Evolutionary conservation across 805 yeast genomes (phyloP).

Genomic region (Hanseniaspora singularis): DNA sequence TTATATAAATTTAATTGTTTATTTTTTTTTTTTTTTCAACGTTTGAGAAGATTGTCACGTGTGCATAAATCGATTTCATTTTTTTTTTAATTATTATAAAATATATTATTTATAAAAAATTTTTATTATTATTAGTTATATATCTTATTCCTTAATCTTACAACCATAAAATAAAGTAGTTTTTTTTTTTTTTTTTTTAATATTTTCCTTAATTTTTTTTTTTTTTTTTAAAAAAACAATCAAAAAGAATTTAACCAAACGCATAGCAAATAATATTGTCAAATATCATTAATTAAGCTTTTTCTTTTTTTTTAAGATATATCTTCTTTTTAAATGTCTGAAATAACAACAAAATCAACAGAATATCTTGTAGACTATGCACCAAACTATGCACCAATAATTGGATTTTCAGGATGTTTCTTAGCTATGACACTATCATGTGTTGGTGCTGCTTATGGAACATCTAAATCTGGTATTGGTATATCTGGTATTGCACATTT

Average conservation of each 20-base stretch:
- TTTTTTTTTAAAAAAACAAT: neutral
- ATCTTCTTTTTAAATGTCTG: slow-evolving; percentile 6
- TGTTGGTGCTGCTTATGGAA: slow-evolving; percentile 98
- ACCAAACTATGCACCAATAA: slow-evolving; percentile 91
- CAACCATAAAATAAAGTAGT: neutral
- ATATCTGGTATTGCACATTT: slow-evolving; percentile 96
- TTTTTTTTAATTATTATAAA: too few relatives aligned
- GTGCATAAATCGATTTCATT: too few relatives aligned
- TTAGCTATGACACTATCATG: slow-evolving; percentile 84
- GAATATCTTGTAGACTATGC: slow-evolving; percentile 47
- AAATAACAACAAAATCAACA: slow-evolving; percentile 21
- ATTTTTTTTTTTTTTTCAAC: neutral
- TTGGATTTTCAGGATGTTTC: slow-evolving; percentile 96
- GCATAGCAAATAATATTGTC: neutral
- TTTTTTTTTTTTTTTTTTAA: neutral
- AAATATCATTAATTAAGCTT: too few relatives aligned
- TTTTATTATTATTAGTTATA: too few relatives aligned
- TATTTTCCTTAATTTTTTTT: neutral
- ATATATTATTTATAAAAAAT: too few relatives aligned
- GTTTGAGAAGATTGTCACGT: too few relatives aligned
- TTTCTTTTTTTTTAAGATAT: neutral
- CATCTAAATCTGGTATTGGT: slow-evolving; percentile 97
- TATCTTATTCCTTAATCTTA: too few relatives aligned
- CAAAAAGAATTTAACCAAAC: neutral
- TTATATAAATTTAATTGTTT: neutral